Conservation (phyloP, 495 filamentous ascomycete species). For the Cercophora samala region DNA sequence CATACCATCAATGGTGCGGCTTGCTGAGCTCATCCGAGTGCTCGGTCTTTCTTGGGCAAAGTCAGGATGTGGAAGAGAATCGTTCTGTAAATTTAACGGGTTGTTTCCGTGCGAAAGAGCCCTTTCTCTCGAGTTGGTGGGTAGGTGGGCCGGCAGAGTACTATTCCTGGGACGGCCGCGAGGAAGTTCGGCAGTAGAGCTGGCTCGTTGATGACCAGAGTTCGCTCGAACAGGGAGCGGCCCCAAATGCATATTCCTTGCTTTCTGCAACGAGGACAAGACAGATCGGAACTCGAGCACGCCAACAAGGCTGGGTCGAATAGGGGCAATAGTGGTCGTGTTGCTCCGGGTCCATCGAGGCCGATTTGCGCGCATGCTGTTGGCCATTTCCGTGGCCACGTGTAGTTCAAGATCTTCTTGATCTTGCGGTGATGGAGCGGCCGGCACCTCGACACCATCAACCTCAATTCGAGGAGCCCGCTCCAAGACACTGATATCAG, state of each 20-base stretch:
- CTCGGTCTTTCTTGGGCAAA: conserved; percentile 8
- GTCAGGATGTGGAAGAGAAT: conserved; percentile 11
- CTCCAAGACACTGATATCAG: conserved; percentile 72
- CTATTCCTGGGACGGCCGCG: conserved; percentile 20
- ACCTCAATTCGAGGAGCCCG: conserved; percentile 50
- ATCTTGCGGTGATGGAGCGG: conserved; percentile 63
- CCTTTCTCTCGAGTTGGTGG: conserved; percentile 25
- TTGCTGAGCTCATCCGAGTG: conserved; percentile 25
- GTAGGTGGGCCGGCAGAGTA: conserved; percentile 15
- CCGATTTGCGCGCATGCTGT: conserved; percentile 85
- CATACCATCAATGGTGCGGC: conserved; percentile 29
- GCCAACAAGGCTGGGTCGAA: conserved; percentile 88
- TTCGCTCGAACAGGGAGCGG: conserved; percentile 68
- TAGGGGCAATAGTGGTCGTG: conserved; percentile 69
- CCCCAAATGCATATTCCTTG: conserved; percentile 64
- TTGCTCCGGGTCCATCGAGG: conserved; percentile 65
- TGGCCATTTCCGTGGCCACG: conserved; percentile 77
- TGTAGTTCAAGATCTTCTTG: conserved; percentile 72
- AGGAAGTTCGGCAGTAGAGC: conserved; percentile 13
- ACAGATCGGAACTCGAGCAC: conserved; percentile 92
- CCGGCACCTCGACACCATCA: conserved; percentile 44
- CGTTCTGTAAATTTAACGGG: conserved; percentile 25
- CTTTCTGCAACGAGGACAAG: conserved; percentile 74
- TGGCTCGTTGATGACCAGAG: conserved; percentile 52
- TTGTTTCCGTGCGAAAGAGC: conserved; percentile 32